These are phyloP conservation scores for Filobasidium wieringae DNA, from an alignment of 768 basidiomycete species.

Conservation along the genomic window DNA sequence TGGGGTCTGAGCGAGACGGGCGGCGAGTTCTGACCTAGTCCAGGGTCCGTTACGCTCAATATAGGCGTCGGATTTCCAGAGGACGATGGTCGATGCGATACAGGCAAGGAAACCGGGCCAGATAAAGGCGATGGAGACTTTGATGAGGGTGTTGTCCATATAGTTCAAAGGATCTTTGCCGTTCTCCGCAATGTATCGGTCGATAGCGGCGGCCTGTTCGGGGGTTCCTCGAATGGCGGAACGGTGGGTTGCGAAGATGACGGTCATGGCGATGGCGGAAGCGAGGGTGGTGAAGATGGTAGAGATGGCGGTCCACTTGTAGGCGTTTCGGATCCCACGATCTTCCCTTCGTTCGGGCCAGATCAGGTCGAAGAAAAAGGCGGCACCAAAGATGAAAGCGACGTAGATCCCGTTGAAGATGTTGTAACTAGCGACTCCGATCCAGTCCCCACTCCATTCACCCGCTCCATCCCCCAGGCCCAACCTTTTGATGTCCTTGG, in stretches of 20 bases:
- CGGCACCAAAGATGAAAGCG: not conserved
- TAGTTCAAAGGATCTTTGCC: not conserved
- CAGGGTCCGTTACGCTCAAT: not conserved
- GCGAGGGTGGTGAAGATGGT: conserved; percentile 42
- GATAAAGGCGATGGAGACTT: not conserved
- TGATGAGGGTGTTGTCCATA: not conserved
- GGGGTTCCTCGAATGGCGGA: not conserved
- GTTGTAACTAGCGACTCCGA: not conserved
- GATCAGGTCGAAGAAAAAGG: not conserved
- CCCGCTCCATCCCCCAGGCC: not conserved
- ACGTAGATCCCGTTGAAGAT: conserved; percentile 1
- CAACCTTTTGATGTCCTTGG: not conserved
- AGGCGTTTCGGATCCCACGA: not conserved
- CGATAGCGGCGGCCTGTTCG: not conserved
- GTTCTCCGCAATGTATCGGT: not conserved
- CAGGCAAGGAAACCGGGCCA: not conserved
- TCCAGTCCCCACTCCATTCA: not conserved
- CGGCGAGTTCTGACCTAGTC: not conserved
- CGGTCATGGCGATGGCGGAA: conserved; percentile 37
- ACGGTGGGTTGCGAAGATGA: not conserved
- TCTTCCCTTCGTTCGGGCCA: not conserved
- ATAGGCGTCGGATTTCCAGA: not conserved
- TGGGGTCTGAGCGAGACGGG: too few species aligned
- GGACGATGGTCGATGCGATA: not conserved
- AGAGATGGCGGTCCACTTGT: not conserved